Conservation (phyloP, 164 flowering plant genomes). For the Vitis rupestris region DNA sequence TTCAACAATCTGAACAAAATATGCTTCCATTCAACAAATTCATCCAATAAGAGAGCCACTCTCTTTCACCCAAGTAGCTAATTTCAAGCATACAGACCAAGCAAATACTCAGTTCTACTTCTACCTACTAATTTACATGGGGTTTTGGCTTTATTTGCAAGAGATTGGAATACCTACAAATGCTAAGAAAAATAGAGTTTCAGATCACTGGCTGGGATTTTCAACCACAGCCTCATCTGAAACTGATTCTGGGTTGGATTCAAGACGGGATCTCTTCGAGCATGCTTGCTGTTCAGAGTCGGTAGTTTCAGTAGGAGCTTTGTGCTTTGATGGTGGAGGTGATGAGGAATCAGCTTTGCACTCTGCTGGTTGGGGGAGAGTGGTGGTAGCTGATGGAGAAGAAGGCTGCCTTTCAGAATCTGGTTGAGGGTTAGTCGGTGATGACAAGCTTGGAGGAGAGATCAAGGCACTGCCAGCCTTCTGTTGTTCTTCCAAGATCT, state of each 20-base stretch:
- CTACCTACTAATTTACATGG: background rate
- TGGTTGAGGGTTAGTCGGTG: conserved; percentile 16
- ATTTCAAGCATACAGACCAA: background rate
- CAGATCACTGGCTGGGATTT: conserved; percentile 11
- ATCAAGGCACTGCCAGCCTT: conserved; percentile 38
- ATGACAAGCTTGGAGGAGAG: conserved; percentile 17
- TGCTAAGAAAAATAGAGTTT: background rate
- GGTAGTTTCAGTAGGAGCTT: conserved; percentile 8
- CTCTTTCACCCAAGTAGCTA: too few species aligned
- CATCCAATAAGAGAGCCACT: too few species aligned
- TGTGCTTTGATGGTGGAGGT: conserved; percentile 21
- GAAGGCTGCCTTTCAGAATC: conserved; percentile 19
- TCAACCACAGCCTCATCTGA: conserved; percentile 16
- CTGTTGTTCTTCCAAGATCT: conserved; percentile 58
- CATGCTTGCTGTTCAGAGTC: conserved; percentile 19
- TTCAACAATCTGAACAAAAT: too few species aligned
- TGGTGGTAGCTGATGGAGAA: conserved; percentile 17
- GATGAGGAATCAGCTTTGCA: conserved; percentile 30
- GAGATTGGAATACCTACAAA: background rate
- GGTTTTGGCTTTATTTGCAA: background rate
- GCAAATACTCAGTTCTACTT: background rate
- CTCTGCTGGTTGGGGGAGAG: conserved; percentile 20
- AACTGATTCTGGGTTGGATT: conserved; percentile 8
- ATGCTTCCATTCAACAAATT: too few species aligned
- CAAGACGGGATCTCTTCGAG: conserved; percentile 27